Conservation (phyloP, 805 yeast genomes). For the Yamadazyma olivae region DNA sequence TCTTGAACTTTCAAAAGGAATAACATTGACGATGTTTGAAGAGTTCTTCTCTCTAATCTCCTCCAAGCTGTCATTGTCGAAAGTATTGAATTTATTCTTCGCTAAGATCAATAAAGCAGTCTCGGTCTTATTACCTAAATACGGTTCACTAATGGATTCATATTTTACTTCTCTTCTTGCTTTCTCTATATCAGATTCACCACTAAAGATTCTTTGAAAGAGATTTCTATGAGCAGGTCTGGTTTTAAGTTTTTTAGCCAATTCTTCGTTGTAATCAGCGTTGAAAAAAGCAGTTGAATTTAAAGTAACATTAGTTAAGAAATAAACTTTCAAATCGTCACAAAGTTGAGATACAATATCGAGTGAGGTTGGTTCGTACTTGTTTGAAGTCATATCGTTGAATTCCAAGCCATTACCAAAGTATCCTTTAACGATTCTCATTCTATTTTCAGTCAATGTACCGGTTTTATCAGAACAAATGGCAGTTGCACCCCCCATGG, state of each 20-base stretch:
- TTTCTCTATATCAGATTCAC: slow-evolving; percentile 9
- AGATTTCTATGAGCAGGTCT: slow-evolving; percentile 29
- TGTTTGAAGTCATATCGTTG: slow-evolving; percentile 39
- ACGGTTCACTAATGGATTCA: slow-evolving; percentile 48
- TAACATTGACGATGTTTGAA: slow-evolving; percentile 54
- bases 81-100: slow-evolving; percentile 48
- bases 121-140: slow-evolving; percentile 92
- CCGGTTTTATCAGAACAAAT: slow-evolving; percentile 98
- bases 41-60: slow-evolving; percentile 22
- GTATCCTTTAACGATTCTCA: slow-evolving; percentile 83
- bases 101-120: slow-evolving; percentile 79
- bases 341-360: slow-evolving; percentile 20
- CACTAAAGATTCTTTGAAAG: slow-evolving; percentile 22
- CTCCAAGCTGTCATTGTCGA: slow-evolving; percentile 43
- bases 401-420: slow-evolving; percentile 53
- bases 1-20: slow-evolving; percentile 89
- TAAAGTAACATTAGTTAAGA: slow-evolving; percentile 58
- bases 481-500: slow-evolving; percentile 98
- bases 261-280: slow-evolving; percentile 36
- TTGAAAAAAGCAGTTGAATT: slow-evolving; percentile 93
- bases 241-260: slow-evolving; percentile 21
- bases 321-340: slow-evolving; percentile 18
- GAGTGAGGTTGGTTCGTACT: slow-evolving; percentile 19
- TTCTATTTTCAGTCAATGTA: slow-evolving; percentile 88
- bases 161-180: slow-evolving; percentile 11